Evolutionary conservation across 2,329 filamentous ascomycete species (phyloP).

Genomic region (Fusarium sp.): DNA sequence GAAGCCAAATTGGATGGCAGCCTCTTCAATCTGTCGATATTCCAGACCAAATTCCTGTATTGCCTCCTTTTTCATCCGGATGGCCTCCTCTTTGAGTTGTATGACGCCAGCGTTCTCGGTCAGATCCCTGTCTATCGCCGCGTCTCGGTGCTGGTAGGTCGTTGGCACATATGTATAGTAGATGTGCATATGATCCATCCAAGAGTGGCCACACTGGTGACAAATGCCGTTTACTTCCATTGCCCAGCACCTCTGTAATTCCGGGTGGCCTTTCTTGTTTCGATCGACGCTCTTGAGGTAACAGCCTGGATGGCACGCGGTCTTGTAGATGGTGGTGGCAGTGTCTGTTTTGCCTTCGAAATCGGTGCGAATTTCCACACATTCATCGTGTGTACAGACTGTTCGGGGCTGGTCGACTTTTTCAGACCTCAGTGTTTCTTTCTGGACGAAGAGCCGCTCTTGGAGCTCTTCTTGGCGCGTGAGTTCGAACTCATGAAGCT

Average conservation of each 20-base stretch:
- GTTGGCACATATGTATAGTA: slow-evolving; percentile 1
- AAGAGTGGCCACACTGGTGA: neutral
- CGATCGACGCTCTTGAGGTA: neutral
- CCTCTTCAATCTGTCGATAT: slow-evolving; percentile 4
- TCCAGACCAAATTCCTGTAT: slow-evolving; percentile 8
- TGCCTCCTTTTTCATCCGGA: neutral
- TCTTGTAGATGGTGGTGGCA: neutral
- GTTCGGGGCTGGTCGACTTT: neutral
- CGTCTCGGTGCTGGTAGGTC: neutral
- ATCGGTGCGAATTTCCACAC: neutral
- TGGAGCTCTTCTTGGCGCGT: neutral
- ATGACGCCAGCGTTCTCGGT: neutral
- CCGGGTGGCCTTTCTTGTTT: neutral
- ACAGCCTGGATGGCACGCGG: neutral
- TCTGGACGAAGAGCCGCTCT: neutral
- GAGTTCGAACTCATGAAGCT: neutral
- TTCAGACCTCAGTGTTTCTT: neutral
- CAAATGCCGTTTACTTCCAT: neutral
- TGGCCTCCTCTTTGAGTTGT: neutral
- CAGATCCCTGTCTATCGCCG: neutral
- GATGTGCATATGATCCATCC: slow-evolving; percentile 23
- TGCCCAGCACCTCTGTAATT: neutral
- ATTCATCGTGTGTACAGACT: neutral
- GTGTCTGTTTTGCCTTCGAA: neutral
- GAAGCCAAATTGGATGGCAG: slow-evolving; percentile 13